Evolutionary conservation across 1,284 basidiomycete genomes (phyloP).

Genomic region (Bjerkandera adusta): DNA sequence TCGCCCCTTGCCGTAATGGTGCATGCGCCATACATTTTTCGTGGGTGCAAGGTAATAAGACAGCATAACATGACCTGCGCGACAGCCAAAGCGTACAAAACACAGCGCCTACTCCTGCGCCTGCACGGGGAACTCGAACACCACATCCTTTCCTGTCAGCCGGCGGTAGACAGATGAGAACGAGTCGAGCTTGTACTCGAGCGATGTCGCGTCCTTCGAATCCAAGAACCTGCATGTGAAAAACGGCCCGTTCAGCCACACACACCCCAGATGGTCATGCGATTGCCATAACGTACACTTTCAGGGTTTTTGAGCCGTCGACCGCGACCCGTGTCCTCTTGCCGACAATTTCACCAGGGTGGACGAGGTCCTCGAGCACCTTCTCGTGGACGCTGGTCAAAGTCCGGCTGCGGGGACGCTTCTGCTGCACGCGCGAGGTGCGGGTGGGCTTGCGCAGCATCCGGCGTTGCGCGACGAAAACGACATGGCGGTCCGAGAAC

Average conservation of each 20-base stretch:
- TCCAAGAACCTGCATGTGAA: conserved; percentile 80
- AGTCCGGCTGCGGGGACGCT: conserved; percentile 95
- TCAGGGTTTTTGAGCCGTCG: conserved; percentile 90
- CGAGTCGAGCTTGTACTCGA: conserved; percentile 99
- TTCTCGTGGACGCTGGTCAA: conserved; percentile 97
- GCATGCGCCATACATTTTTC: conserved; percentile 33
- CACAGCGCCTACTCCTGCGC: conserved; percentile 52
- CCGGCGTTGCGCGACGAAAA: conserved; percentile 98
- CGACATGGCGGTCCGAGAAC: conserved; percentile 98
- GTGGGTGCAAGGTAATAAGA: conserved; percentile 27
- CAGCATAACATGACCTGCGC: conserved; percentile 31
- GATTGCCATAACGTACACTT: conserved; percentile 72
- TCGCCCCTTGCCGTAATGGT: conserved; percentile 12
- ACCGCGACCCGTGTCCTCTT: conserved; percentile 92
- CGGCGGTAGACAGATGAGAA: conserved; percentile 95
- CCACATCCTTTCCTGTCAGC: conserved; percentile 92
- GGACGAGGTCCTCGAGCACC: conserved; percentile 98
- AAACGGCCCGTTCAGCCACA: conserved; percentile 12
- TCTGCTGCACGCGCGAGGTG: conserved; percentile 90
- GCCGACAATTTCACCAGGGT: conserved; percentile 98
- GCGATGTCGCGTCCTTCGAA: conserved; percentile 95
- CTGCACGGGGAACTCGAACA: conserved; percentile 83
- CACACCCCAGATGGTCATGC: conserved; percentile 1
- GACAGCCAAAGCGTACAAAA: conserved; percentile 20
- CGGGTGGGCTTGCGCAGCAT: conserved; percentile 98